phyloP scores from a whole-genome alignment of 2,329 filamentous ascomycete genomes.

The Alternaria atra region DNA sequence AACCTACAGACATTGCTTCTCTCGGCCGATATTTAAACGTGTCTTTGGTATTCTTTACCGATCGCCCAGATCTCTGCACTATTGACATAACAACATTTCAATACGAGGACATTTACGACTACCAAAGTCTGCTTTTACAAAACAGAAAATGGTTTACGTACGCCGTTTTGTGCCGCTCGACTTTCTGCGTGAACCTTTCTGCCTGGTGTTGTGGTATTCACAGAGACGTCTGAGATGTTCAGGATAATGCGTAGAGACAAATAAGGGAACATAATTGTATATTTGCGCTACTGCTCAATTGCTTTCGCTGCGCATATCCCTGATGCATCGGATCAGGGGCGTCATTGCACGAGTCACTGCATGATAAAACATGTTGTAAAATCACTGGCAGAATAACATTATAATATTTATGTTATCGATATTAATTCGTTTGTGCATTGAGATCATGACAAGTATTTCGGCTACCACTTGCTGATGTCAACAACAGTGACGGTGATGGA shows the following conservation, averaged over 20 bases:
- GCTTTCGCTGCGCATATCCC: background rate
- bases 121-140: background rate
- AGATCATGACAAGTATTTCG: background rate
- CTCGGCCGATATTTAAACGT: background rate
- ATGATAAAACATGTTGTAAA: background rate
- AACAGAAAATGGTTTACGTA: no score
- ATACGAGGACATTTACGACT: background rate
- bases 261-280: background rate
- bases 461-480: constrained; percentile 37
- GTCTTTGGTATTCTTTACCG: background rate
- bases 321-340: background rate
- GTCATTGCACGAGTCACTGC: background rate
- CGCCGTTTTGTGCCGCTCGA: background rate
- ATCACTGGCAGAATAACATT: background rate
- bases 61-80: no score
- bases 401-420: background rate
- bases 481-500: constrained; percentile 44
- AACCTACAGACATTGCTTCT: background rate
- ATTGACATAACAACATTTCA: no score
- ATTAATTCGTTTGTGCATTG: background rate
- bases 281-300: background rate
- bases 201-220: background rate
- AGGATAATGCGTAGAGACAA: background rate
- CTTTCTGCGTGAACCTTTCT: background rate
- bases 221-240: background rate